Base-by-base conservation (phyloP, 768 basidiomycete species). In the Hortiboletus flavorubellus region DNA sequence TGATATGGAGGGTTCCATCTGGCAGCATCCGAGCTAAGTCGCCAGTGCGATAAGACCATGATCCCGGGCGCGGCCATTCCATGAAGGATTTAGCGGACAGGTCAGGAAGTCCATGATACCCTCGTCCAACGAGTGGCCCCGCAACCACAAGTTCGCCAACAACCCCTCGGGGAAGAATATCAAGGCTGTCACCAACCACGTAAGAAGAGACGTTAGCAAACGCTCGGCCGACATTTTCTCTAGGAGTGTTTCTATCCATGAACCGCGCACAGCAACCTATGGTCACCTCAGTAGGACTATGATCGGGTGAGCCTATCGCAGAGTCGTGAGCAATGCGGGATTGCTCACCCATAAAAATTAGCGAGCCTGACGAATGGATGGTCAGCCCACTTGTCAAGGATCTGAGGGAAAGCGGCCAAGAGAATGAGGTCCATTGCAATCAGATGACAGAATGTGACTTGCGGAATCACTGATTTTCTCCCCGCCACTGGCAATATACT, bases 381-480 rank as follows among this genome's bases (percentile, higher is more conserved):
- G 47, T 76, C 61, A 1, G 75, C 75, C 80, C 80, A 81, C 57
- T 75, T 78, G 51, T 80, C 76, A 29, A 80, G 64, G 37, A 73
- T 68, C 72, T 74, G 51, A 9, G 10, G 26, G 33, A 18, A n/a
- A 18, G 12, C 2, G 15, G 8, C 29, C 46, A 18, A 40, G 10
- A 21, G 9, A 34, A 26, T 33, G 23, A 55, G 37, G 11, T 10
- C 16, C n/a, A 14, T 49, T 52, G 16, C 21, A 12, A 31, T 29
- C 8, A 46, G 16, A 33, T 21, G 8, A 15, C 23, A 35, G 41
- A 43, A 51, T 8, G 5, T n/a, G 35, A 64, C 75, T 55, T 52
- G 80, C 79, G 18, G 76, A 69, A 59, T 81, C 78, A 46, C 73
- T 78, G 62, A 81, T 79, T 64, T 81, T 81, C 64, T 81, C 80